Evolutionary conservation across 306 rosid species (phyloP).

Genomic region (Glycine tomentella): DNA sequence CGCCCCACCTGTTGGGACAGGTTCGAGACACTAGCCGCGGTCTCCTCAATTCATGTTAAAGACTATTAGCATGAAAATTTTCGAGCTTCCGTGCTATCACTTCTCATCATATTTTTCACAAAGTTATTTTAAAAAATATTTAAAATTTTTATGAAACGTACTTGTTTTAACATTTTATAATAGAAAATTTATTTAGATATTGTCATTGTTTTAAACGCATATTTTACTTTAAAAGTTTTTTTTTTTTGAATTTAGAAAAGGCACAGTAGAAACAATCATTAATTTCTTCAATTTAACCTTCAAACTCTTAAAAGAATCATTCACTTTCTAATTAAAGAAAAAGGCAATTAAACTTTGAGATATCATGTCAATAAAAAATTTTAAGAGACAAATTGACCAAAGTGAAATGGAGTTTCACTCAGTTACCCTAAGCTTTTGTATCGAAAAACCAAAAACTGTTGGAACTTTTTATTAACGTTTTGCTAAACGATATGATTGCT

Average conservation of each 20-base stretch:
- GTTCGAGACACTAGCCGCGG: conserved; percentile 1
- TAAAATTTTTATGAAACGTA: no score
- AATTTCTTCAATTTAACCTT: neutral
- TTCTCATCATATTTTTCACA: no score
- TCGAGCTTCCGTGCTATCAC: no score
- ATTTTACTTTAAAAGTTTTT: no score
- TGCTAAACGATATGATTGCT: neutral
- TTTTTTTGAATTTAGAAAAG: no score
- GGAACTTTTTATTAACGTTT: neutral
- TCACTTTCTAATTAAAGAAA: neutral
- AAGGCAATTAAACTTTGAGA: no score
- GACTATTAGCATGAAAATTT: no score
- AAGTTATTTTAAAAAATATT: no score
- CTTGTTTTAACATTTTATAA: no score
- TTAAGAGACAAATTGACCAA: neutral
- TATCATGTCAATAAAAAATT: neutral
- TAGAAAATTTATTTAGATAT: no score
- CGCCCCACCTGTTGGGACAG: conserved; percentile 5
- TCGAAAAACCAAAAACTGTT: neutral
- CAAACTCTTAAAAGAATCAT: neutral
- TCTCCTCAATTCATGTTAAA: neutral
- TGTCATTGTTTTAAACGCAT: no score
- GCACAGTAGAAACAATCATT: no score
- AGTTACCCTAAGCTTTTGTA: neutral
- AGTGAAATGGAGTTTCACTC: neutral